Base-by-base conservation (phyloP, 2,329 filamentous ascomycete genomes). In the Hypoxylon sp. region DNA sequence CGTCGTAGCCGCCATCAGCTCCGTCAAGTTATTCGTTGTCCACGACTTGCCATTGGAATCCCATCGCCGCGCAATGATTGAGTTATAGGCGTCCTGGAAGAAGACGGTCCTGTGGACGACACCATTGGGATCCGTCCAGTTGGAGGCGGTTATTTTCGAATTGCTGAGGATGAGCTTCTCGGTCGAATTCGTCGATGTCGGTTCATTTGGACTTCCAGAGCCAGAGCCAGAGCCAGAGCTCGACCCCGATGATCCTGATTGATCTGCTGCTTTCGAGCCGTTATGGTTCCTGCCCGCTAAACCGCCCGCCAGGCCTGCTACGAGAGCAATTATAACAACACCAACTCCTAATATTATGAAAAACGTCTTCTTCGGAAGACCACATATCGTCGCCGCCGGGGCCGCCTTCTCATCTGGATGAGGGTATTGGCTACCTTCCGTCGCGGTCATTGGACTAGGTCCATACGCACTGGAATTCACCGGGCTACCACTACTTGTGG, bases 1-100 rank as follows among this genome's bases (percentile, higher is more conserved):
- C 7, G 68, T 70, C 14, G 72, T 71, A 20, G 61, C 62, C 8
- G 53, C 51, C 46, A 71, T 63, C 51, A 70, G 45, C 16, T 68
- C 61, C 7, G 71, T 72, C 20, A 74, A 56, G 45, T 74, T 74
- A 49, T 70, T 65, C 38, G 72, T 74, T 42, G 50, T 61, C 73
- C 73, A 74, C n/a, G 63, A 56, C 6, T 66, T 71, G 48, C 62
- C 60, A 24, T 66, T 16, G 11, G 70, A 71, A 18, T 71, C 61
- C 70, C 70, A 72, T 14, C 68, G 63, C 18, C 69, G 58, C 1
- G 65, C 67, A 48, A 72, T 64, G 42, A 72, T 60, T 22, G 60
- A 49, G 24, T 72, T 66, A 54, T 70, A 69, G 30, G 24, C 50
- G 44, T 72, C 70, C 64, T 72, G 70, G 65, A 72, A 72, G 64